These are phyloP conservation scores for Colletotrichum lentis DNA, from an alignment of 2,329 filamentous ascomycete genomes.

Conservation along the genomic window DNA sequence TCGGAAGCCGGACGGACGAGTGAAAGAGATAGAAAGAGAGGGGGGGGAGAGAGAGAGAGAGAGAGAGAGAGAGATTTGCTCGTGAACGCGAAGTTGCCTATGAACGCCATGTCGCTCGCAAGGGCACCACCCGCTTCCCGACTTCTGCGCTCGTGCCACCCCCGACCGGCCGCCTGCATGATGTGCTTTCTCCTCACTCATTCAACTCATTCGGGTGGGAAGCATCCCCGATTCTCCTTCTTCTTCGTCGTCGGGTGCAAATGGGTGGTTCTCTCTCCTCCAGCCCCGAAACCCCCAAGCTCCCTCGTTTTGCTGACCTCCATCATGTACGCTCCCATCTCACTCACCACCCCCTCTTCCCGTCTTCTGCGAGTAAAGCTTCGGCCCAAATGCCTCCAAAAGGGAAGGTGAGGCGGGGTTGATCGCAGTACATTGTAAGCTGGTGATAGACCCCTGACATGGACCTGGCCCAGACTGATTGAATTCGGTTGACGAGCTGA, in stretches of 20 bases:
- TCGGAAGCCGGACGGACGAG: too few relatives aligned
- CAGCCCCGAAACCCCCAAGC: too few relatives aligned
- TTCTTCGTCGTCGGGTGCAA: not conserved
- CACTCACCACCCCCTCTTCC: not conserved
- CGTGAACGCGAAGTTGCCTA: too few relatives aligned
- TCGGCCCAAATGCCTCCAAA: conserved; percentile 26
- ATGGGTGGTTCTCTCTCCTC: not conserved
- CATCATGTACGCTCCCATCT: not conserved
- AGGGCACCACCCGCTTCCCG: too few relatives aligned
- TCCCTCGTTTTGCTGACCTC: not conserved
- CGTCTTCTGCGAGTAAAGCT: conserved; percentile 16
- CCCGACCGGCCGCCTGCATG: conserved; percentile 1
- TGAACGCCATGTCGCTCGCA: too few relatives aligned
- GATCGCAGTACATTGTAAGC: conserved; percentile 20
- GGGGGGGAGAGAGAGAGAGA: too few relatives aligned
- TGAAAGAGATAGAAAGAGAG: too few relatives aligned
- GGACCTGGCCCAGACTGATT: conserved; percentile 10
- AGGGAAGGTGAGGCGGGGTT: conserved; percentile 29
- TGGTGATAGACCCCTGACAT: conserved; percentile 15
- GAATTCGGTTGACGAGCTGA: not conserved
- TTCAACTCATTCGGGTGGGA: not conserved
- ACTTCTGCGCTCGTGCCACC: not conserved
- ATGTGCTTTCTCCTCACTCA: too few relatives aligned
- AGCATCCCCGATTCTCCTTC: not conserved
- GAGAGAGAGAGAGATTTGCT: too few relatives aligned